Evolutionary conservation across 306 rosid genomes (phyloP), one percentile per base, ranked within the genome.

Genomic region (Fragaria vesca): DNA sequence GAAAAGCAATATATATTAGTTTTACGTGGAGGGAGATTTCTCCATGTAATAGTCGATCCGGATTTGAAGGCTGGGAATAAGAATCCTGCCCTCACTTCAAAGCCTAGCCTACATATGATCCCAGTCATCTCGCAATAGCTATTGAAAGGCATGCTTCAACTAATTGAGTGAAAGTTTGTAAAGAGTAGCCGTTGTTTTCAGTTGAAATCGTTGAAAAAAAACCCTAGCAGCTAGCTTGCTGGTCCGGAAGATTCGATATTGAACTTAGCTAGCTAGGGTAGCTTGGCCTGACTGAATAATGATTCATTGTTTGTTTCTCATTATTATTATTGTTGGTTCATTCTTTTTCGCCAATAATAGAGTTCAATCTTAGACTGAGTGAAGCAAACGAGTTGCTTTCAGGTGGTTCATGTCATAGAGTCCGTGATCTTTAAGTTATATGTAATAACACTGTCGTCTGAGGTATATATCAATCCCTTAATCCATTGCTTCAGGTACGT

Each of bases 111-210:
- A 8, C 6, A 42, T 42, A 4, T 8, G 61, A 40, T 43, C 72
- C 3, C 43, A 32, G 45, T 57, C 36, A 36, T 40, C 63, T 3
- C 5, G 4, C 2, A 60, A 57, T 34, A 9, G 46, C 8, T 21
- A 4, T 45, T 45, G 90, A 86, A 84, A 88, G 82, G 79, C 70
- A 67, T 65, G 42, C 78, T 73, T 73, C 73, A 88, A 75, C 86
- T 2, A 30, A 62, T 40, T 21, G 34, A 38, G 71, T 18, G 71
- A 18, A 66, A 66, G 28, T 8, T 34, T 36, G 13, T 15, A 66
- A 18, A 11, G 38, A 24, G 32, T 5, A 28, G 47, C 8, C 18
- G 61, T 75, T 30, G 45, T 28, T 61, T 28, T 45, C 71, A 65
- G 71, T 66, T 66, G 48, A 36, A 66, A 36, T 1, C 21, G 36